Evolutionary conservation across 345 rosid genomes (phyloP).

Genomic region (Brassica rapa): DNA sequence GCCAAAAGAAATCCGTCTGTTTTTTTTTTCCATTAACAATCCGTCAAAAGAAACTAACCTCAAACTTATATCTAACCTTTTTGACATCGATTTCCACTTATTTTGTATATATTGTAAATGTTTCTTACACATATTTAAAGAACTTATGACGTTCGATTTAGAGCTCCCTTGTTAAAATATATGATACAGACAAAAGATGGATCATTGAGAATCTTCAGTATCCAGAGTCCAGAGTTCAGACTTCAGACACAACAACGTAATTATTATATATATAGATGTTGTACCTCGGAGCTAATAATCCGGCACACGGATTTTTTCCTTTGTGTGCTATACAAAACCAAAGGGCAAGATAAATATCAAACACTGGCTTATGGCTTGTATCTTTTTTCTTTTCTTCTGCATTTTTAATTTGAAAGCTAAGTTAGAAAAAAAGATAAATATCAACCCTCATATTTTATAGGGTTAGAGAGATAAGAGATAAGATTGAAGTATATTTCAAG

Average conservation of each 20-base stretch:
- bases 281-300: background rate
- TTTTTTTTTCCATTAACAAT: too few relatives aligned
- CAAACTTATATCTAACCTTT: background rate
- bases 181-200: background rate
- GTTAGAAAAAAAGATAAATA: too few relatives aligned
- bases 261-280: background rate
- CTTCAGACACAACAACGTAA: background rate
- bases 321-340: background rate
- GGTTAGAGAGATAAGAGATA: background rate
- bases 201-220: background rate
- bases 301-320: background rate
- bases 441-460: background rate
- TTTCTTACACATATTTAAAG: background rate
- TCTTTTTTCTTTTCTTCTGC: too few relatives aligned
- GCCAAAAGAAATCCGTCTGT: background rate
- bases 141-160: background rate
- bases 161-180: background rate
- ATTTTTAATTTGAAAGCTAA: too few relatives aligned
- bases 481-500: background rate
- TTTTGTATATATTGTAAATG: background rate
- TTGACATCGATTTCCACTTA: background rate
- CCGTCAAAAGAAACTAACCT: too few relatives aligned
- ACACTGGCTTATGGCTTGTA: too few relatives aligned
- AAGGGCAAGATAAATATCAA: background rate
- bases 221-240: background rate